Percentiles rank a stretch among this genome's conserved stretches.
phyloP scores from a whole-genome alignment of 2,329 filamentous ascomycete species.

The Penicillium verrucosum region DNA sequence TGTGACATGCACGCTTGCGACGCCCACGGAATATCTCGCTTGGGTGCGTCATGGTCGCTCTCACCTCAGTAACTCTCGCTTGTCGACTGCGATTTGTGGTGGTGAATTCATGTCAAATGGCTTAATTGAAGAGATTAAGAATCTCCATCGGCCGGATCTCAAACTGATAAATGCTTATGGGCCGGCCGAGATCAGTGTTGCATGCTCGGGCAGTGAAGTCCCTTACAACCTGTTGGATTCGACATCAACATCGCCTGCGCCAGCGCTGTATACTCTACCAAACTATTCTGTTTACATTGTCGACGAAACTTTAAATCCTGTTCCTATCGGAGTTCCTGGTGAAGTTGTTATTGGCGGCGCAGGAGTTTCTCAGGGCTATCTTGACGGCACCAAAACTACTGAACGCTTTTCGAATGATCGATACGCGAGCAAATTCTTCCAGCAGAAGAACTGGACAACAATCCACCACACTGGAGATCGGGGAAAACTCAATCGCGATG shows the following conservation, averaged over 20 bases:
- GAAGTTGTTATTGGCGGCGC: conserved; percentile 42
- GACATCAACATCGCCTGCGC: not conserved
- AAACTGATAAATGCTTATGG: conserved; percentile 29
- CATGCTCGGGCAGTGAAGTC: conserved; percentile 17
- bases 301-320: conserved; percentile 37
- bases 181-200: conserved; percentile 27
- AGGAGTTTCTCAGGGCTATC: conserved; percentile 18
- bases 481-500: conserved; percentile 19
- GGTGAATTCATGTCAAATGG: conserved; percentile 16
- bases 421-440: conserved; percentile 12
- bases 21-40: conserved; percentile 19
- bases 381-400: conserved; percentile 4
- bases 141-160: conserved; percentile 9
- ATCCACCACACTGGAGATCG: conserved; percentile 16
- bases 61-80: conserved; percentile 1
- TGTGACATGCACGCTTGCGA: conserved; percentile 20
- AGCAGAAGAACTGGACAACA: conserved; percentile 9
- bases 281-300: conserved; percentile 44
- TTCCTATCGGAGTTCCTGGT: conserved; percentile 43
- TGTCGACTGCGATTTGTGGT: conserved; percentile 21
- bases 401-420: conserved; percentile 12
- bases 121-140: conserved; percentile 14
- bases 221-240: conserved; percentile 13
- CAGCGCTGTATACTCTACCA: conserved; percentile 29
- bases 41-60: conserved; percentile 15